A percentile compares a stretch with the other conserved stretches of the same genome.
Evolutionary conservation across 2,329 filamentous ascomycete genomes (phyloP).

Genomic region (Apiospora marii): DNA sequence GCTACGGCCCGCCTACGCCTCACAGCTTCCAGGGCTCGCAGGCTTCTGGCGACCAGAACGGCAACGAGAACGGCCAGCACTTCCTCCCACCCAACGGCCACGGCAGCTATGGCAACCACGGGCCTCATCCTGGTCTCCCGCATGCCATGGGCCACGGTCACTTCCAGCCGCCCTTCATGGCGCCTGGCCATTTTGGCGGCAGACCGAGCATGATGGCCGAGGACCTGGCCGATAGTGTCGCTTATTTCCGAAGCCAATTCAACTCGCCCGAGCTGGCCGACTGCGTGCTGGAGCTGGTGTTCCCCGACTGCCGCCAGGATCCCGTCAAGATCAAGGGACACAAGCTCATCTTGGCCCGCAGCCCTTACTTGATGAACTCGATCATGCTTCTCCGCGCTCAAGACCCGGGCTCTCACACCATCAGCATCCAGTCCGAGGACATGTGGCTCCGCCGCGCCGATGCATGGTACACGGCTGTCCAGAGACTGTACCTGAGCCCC

Average conservation of each 20-base stretch:
- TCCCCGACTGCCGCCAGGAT: constrained; percentile 44
- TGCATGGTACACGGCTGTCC: constrained; percentile 64
- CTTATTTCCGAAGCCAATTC: constrained; percentile 49
- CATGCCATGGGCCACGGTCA: constrained; percentile 31
- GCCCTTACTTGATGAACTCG: constrained; percentile 48
- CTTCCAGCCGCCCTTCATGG: constrained; percentile 41
- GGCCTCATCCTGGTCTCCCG: constrained; percentile 24
- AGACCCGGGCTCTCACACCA: constrained; percentile 44
- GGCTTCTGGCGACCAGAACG: constrained; percentile 56
- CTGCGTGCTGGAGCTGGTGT: constrained; percentile 50
- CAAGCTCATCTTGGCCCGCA: constrained; percentile 63
- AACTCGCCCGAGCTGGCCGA: constrained; percentile 50
- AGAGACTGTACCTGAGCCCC: constrained; percentile 59
- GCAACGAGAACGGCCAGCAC: constrained; percentile 48
- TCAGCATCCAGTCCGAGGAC: constrained; percentile 58
- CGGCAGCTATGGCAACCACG: constrained; percentile 24
- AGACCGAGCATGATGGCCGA: constrained; percentile 34
- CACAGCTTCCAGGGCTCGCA: constrained; percentile 71
- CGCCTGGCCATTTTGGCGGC: constrained; percentile 34
- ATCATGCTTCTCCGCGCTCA: constrained; percentile 43
- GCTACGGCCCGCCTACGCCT: constrained; percentile 62
- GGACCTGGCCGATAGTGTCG: constrained; percentile 38
- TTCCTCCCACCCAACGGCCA: constrained; percentile 48
- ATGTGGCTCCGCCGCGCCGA: constrained; percentile 62
- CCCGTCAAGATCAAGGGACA: constrained; percentile 61